phyloP scores from a whole-genome alignment of 2,329 filamentous ascomycete genomes.

The Waltergamsia citrina region DNA sequence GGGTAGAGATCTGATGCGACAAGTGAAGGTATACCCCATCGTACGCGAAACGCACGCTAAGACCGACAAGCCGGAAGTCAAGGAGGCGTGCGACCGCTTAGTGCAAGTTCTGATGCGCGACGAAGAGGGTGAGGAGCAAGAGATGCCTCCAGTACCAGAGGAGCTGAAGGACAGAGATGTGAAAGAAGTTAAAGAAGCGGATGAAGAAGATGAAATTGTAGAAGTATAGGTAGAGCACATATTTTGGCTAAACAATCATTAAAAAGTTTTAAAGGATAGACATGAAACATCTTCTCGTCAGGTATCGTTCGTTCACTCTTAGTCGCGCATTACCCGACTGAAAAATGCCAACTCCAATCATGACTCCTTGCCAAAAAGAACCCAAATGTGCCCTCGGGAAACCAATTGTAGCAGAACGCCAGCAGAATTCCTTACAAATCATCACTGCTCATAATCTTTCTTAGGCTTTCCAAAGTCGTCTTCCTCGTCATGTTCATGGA shows the following conservation, averaged over 20 bases:
- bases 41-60: conserved; percentile 76
- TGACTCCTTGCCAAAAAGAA: too few relatives aligned
- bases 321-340: too few relatives aligned
- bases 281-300: too few relatives aligned
- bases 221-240: conserved; percentile 47
- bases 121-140: conserved; percentile 35
- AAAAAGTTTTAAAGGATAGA: too few relatives aligned
- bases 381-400: too few relatives aligned
- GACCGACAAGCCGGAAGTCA: conserved; percentile 69
- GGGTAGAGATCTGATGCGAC: conserved; percentile 65
- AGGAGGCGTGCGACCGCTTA: conserved; percentile 77
- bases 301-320: too few relatives aligned
- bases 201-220: conserved; percentile 44
- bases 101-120: conserved; percentile 85
- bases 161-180: conserved; percentile 30
- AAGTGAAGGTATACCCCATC: conserved; percentile 79
- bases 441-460: conserved; percentile 8
- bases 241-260: too few relatives aligned
- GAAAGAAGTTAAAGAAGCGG: conserved; percentile 31
- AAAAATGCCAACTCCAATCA: too few relatives aligned
- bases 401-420: too few relatives aligned
- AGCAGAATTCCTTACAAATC: too few relatives aligned
- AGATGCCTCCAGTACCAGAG: too few relatives aligned
- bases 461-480: conserved; percentile 27
- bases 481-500: conserved; percentile 28